phyloP scores from a whole-genome alignment of 352 stramenopile species.

The Aphanomyces stellatus region DNA sequence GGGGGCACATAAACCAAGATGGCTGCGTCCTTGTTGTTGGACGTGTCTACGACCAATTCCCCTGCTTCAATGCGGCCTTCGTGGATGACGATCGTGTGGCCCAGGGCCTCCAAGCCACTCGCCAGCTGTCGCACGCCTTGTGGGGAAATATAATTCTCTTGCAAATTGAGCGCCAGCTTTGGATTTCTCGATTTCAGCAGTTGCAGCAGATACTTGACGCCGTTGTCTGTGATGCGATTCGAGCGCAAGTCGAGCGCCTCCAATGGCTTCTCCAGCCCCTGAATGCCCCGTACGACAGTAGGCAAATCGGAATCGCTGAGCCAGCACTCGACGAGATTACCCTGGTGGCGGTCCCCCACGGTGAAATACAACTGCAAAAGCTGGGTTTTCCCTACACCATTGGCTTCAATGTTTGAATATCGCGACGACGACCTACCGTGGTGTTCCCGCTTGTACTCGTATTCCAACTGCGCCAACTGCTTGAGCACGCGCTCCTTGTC shows the following conservation, averaged over 20 bases:
- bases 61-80: conserved; percentile 25
- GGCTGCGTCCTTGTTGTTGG: conserved; percentile 9
- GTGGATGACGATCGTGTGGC: conserved; percentile 34
- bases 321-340: conserved; percentile 45
- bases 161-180: conserved; percentile 38
- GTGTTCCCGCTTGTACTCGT: conserved; percentile 34
- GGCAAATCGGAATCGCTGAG: conserved; percentile 42
- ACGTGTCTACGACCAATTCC: conserved; percentile 42
- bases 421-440: conserved; percentile 33
- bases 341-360: conserved; percentile 19
- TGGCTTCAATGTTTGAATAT: background rate
- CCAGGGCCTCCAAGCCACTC: conserved; percentile 33
- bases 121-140: conserved; percentile 52
- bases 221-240: conserved; percentile 52
- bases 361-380: conserved; percentile 7
- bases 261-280: conserved; percentile 22
- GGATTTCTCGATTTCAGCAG: conserved; percentile 30
- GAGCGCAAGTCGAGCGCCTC: conserved; percentile 40
- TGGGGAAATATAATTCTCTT: conserved; percentile 60
- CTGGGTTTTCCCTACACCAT: conserved; percentile 8
- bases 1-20: background rate
- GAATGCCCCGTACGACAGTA: conserved; percentile 34
- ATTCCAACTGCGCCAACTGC: conserved; percentile 30
- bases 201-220: conserved; percentile 28
- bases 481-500: conserved; percentile 30